Base-by-base conservation (phyloP, 495 filamentous ascomycete species). In the Neurospora sp. region DNA sequence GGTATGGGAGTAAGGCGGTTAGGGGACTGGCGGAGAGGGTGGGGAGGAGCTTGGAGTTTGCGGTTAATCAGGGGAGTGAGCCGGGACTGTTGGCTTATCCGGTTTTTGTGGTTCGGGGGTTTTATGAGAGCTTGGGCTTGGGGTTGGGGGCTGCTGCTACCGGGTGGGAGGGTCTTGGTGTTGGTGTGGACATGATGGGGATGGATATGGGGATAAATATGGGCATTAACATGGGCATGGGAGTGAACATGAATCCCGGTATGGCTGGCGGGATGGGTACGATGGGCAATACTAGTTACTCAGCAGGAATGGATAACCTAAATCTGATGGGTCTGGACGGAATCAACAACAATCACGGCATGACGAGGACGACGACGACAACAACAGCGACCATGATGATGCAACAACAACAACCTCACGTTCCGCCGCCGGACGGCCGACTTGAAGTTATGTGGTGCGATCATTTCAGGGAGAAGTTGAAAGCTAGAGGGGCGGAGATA, bases 381-480 rank as follows among this genome's bases (percentile, higher is more conserved):
- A 17, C 9, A 3, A 28, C 43, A 1, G 6, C 11, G 11, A 15
- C 11, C 0, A 62, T 62, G 11, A 8, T 62, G 2, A 11, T 24
- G 19, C 48, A 59, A 13, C 45, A 54, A 13, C 69, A 74, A 19
- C 75, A 74, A 39, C 74, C 82, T 48, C 70, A 71, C 17, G 38
- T 71, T 2, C 15, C 69, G 17, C 59, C 74, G 13, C 72, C 69
- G n/a, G 80, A 81, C 36, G 81, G 79, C 11, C 71, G 80, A 62
- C 69, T 83, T 0, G 85, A 85, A 72, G 69, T 83, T 11, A 72
- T 81, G 48, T 86, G 85, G 85, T 83, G 83, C 45, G 77, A 81
- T n/a, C 78, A 74, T 17, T 84, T 85, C 69, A 69, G 70, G 38
- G 76, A 62, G 21, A 75, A 79, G 70, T 37, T 81, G 66, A 24